Percentiles rank a stretch among this genome's conserved stretches.
phyloP scores from a whole-genome alignment of 306 rosid species.

The Bauhinia variegata region DNA sequence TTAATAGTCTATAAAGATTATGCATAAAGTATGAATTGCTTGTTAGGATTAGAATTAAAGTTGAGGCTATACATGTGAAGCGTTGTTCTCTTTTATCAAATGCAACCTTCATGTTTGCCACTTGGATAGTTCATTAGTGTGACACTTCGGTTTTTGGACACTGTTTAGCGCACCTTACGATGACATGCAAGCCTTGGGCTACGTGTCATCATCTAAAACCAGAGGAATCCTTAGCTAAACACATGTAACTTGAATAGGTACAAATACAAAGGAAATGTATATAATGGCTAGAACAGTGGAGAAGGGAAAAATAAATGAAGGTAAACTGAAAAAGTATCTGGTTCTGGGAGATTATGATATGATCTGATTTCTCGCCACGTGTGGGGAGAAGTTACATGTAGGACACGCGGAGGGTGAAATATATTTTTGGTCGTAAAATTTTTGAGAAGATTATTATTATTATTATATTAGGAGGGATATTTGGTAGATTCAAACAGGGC shows the following conservation, averaged over 20 bases:
- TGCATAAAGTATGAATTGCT: too few relatives aligned
- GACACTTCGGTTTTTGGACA: background rate
- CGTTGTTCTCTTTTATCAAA: background rate
- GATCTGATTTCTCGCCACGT: slow-evolving; percentile 13
- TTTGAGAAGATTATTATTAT: too few relatives aligned
- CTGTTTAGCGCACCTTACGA: slow-evolving; percentile 11
- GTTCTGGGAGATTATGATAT: background rate
- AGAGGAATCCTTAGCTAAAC: background rate
- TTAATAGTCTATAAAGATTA: too few relatives aligned
- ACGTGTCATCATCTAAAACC: slow-evolving; percentile 35
- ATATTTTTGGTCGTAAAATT: too few relatives aligned
- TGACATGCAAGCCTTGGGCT: slow-evolving; percentile 29
- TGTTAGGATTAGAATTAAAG: too few relatives aligned
- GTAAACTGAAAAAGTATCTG: background rate
- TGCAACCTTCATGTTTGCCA: slow-evolving; percentile 10
- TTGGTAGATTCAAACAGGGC: slow-evolving; percentile 15
- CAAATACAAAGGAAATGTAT: background rate
- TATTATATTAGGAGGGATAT: too few relatives aligned
- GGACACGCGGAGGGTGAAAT: slow-evolving; percentile 32
- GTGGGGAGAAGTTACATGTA: slow-evolving; percentile 5
- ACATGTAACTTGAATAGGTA: slow-evolving; percentile 32
- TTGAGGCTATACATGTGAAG: too few relatives aligned
- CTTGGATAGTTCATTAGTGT: background rate
- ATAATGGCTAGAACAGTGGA: background rate
- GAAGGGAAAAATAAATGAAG: background rate